Evolutionary conservation across 257 asterid genomes (phyloP).

Genomic region (Nicotiana undulata): DNA sequence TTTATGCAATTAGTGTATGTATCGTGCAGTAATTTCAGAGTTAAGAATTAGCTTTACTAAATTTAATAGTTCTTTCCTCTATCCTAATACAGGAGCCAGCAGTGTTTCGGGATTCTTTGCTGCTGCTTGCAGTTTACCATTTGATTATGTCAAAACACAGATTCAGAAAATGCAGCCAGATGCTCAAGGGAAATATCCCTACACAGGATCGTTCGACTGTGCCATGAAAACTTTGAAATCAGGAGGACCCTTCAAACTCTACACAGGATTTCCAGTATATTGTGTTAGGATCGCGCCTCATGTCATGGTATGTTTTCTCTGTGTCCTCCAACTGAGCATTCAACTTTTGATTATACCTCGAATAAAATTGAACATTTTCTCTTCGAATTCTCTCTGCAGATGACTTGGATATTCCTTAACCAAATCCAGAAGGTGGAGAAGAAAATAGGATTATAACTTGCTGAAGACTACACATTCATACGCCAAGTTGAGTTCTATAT

Average conservation of each 20-base stretch:
- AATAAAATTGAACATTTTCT: neutral
- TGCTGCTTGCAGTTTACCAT: slow-evolving; percentile 90
- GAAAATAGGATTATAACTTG: slow-evolving; percentile 36
- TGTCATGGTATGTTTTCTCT: slow-evolving; percentile 61
- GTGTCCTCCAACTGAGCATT: slow-evolving; percentile 8
- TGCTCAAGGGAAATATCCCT: slow-evolving; percentile 69
- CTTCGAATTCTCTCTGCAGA: slow-evolving; percentile 34
- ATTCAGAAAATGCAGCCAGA: slow-evolving; percentile 95
- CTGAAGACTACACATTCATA: neutral
- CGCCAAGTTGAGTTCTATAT: neutral
- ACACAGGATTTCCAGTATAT: slow-evolving; percentile 88
- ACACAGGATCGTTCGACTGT: slow-evolving; percentile 79
- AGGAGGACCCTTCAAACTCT: slow-evolving; percentile 74
- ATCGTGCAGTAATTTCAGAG: too few relatives aligned
- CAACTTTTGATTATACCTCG: neutral
- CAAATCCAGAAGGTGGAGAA: slow-evolving; percentile 69
- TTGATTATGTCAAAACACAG: slow-evolving; percentile 86
- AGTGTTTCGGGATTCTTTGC: slow-evolving; percentile 84
- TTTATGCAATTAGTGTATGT: neutral
- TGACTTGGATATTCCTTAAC: slow-evolving; percentile 93
- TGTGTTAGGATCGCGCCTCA: slow-evolving; percentile 93
- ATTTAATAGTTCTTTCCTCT: neutral
- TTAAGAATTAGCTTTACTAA: too few relatives aligned
- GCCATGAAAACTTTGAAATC: slow-evolving; percentile 58
- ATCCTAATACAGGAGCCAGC: slow-evolving; percentile 52